Conservation (phyloP, 768 basidiomycete genomes). For the Trichaptum fuscoviolaceum region DNA sequence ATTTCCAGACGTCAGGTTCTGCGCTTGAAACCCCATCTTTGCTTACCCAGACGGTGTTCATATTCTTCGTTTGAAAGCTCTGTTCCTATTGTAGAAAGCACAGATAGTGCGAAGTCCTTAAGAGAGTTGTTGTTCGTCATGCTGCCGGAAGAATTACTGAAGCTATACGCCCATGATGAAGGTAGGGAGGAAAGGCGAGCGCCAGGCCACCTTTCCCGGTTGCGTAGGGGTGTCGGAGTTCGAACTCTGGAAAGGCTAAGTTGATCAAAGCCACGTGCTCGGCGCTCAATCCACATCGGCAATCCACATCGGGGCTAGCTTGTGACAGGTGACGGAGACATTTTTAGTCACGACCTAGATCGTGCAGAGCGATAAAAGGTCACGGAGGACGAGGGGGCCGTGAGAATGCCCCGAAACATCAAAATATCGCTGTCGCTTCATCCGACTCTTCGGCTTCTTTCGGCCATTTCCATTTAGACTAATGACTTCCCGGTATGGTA, state of each 20-base stretch:
- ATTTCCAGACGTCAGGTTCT: background rate
- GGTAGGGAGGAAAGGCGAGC: background rate
- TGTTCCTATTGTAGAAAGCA: background rate
- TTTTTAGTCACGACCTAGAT: constrained; percentile 38
- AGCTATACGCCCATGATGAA: background rate
- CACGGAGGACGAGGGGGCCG: constrained; percentile 20
- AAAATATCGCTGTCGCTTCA: constrained; percentile 28
- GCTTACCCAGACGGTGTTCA: background rate
- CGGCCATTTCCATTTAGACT: constrained; percentile 43
- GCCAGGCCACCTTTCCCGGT: background rate
- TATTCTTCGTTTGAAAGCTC: background rate
- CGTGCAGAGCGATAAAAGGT: constrained; percentile 39
- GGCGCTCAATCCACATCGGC: background rate
- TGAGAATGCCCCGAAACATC: constrained; percentile 42
- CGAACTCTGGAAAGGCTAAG: background rate
- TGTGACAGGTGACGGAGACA: constrained; percentile 29
- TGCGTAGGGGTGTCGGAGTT: background rate
- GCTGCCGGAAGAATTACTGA: background rate
- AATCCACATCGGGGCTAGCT: background rate
- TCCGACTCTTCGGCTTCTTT: constrained; percentile 46
- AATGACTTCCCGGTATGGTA: constrained; percentile 69
- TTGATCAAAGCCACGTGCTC: background rate
- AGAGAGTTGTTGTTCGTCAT: background rate
- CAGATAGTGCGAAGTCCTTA: background rate
- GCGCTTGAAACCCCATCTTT: background rate